Evolutionary conservation across 2,329 filamentous ascomycete genomes (phyloP).

Genomic region (Pseudocercospora pini-densiflorae): DNA sequence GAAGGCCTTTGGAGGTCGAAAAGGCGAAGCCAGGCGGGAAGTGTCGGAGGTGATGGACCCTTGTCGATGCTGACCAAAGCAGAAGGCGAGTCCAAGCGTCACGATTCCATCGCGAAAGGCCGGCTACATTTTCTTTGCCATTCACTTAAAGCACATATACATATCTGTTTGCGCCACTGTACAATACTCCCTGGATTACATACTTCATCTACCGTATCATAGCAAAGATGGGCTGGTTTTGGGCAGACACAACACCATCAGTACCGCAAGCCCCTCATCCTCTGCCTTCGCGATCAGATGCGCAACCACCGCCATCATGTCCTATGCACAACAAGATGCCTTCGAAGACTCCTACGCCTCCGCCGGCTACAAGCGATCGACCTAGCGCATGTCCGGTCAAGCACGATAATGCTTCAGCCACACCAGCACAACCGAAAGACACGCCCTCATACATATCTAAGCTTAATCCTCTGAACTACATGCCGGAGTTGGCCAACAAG

Average conservation of each 20-base stretch:
- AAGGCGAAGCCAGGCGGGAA: not conserved
- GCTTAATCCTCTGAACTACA: slow-evolving; percentile 87
- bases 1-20: not conserved
- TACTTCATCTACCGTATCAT: not conserved
- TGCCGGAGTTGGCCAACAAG: slow-evolving; percentile 87
- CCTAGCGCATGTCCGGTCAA: slow-evolving; percentile 58
- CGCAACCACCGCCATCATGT: slow-evolving; percentile 67
- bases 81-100: slow-evolving; percentile 16
- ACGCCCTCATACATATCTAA: slow-evolving; percentile 63
- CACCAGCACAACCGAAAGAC: slow-evolving; percentile 34
- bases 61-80: not conserved
- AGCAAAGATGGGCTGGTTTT: slow-evolving; percentile 69
- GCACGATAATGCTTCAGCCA: slow-evolving; percentile 53
- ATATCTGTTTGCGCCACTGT: slow-evolving; percentile 4
- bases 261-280: slow-evolving; percentile 52
- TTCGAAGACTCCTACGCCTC: slow-evolving; percentile 38
- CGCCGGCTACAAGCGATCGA: slow-evolving; percentile 31
- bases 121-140: slow-evolving; percentile 11
- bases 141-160: not conserved
- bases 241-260: slow-evolving; percentile 60
- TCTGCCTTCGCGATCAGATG: slow-evolving; percentile 49
- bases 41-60: not conserved
- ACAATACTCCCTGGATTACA: not conserved
- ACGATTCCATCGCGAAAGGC: slow-evolving; percentile 9
- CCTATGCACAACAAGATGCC: slow-evolving; percentile 65